Base-by-base conservation (phyloP, 2,329 filamentous ascomycete genomes). In the Claviceps capensis region DNA sequence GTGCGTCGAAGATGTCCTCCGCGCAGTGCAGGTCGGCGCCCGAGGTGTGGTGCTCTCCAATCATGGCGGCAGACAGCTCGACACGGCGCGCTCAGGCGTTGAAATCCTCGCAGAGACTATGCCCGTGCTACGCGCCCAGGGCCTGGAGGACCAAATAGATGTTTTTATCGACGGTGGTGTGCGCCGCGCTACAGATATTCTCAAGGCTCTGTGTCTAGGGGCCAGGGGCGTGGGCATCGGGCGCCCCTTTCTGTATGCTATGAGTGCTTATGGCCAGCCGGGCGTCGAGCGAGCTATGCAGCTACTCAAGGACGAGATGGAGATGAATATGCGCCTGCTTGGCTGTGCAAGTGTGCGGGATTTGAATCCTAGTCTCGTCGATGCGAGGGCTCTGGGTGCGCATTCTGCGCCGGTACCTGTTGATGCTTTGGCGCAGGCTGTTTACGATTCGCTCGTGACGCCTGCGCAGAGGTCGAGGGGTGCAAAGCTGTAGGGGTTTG, bases 321-420 rank as follows among this genome's bases (percentile, higher is more conserved):
- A 94, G 72, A 97, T 97, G 91, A 93, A 91, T 64, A 97, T 98
- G 93, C 81, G 93, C 6, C 72, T 98, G 56, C 88, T 98, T 59
- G 93, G 93, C 9, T 86, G 82, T 54, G 79, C 76, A 19, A 82
- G 70, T 54, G 68, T 98, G 36, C 81, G 82, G 38, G 82, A 98
- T 59, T 71, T 98, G 56, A 87, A 86, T 56, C 85, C 90, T 0
- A 82, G 81, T 26, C 71, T 98, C 67, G 67, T 98, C 19, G 93
- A 98, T 65, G 79, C 81, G 0, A 74, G 85, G 55, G 87, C 84
- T 2, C 65, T 96, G 59, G 70, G 71, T 55, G 69, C 67, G 54
- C 78, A 82, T 57, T 67, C 71, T 40, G 72, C 71, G 40, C 64
- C 69, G 23, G 71, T 73, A 55, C 76, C 78, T 1, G 56, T 60